phyloP scores from a whole-genome alignment of 805 yeast genomes.

The Candida dajiaensis region DNA sequence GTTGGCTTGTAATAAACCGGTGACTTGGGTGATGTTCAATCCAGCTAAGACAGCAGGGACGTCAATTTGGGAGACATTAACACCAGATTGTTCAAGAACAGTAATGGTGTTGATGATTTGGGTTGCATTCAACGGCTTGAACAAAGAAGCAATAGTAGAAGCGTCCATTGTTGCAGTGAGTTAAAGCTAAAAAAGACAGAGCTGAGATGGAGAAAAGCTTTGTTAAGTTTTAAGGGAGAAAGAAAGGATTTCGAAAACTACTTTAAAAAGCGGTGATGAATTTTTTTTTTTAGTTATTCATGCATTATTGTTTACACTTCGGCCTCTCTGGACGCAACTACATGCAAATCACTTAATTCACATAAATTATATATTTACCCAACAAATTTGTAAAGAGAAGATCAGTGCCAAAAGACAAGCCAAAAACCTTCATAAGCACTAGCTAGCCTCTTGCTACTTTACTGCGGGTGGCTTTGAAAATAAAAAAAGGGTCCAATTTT shows the following conservation, averaged over 20 bases:
- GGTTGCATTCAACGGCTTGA: slow-evolving; percentile 20
- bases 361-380: background rate
- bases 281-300: background rate
- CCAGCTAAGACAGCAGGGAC: slow-evolving; percentile 47
- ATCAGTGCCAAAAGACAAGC: too few species aligned
- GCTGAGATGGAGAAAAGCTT: too few species aligned
- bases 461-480: too few species aligned
- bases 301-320: background rate
- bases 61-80: slow-evolving; percentile 61
- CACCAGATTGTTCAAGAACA: slow-evolving; percentile 24
- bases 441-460: too few species aligned
- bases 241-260: too few species aligned
- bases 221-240: too few species aligned
- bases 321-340: background rate
- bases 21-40: slow-evolving; percentile 21
- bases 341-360: background rate
- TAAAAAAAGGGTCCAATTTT: too few species aligned
- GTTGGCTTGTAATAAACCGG: slow-evolving; percentile 19
- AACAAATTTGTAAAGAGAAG: background rate
- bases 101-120: slow-evolving; percentile 17
- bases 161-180: slow-evolving; percentile 12
- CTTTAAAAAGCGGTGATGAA: too few species aligned
- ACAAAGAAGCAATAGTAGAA: slow-evolving; percentile 12
- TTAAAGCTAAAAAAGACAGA: background rate
- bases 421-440: too few species aligned